phyloP scores from a whole-genome alignment of 75 land plant species.

The Pinus tabuliformis region DNA sequence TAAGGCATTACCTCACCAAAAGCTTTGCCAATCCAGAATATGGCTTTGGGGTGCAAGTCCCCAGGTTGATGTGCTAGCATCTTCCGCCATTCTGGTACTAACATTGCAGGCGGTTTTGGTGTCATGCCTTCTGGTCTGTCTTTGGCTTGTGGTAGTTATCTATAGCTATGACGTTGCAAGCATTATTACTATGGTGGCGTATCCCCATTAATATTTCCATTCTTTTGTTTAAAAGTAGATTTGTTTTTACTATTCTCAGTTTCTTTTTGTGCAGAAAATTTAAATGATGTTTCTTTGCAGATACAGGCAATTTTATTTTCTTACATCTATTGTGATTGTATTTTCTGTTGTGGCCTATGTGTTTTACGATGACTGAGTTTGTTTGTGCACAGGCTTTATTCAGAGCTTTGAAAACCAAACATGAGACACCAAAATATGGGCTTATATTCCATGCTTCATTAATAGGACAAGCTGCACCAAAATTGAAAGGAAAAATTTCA shows the following conservation, averaged over 20 bases:
- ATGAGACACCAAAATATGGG: constrained; percentile 96
- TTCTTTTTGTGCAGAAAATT: no score
- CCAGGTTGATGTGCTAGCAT: neutral
- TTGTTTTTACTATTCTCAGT: no score
- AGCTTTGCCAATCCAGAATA: neutral
- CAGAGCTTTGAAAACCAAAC: constrained; percentile 96
- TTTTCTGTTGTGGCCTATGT: neutral
- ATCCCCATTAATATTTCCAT: no score
- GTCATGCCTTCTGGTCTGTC: no score
- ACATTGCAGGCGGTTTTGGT: no score
- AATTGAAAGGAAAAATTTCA: constrained; percentile 91
- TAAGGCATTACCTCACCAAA: no score
- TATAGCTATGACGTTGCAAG: neutral
- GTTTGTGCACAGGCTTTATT: constrained; percentile 64
- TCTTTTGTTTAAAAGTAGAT: no score
- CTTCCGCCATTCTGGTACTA: no score
- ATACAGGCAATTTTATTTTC: neutral
- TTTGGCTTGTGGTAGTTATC: neutral
- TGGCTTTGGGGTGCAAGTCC: neutral
- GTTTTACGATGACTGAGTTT: neutral
- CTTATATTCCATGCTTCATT: constrained; percentile 96
- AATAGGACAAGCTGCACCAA: constrained; percentile 96
- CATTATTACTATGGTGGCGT: no score
- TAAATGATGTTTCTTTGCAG: no score
- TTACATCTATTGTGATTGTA: no score